Evolutionary conservation across 805 yeast species (phyloP).

Genomic region (Limtongozyma cylindracea): DNA sequence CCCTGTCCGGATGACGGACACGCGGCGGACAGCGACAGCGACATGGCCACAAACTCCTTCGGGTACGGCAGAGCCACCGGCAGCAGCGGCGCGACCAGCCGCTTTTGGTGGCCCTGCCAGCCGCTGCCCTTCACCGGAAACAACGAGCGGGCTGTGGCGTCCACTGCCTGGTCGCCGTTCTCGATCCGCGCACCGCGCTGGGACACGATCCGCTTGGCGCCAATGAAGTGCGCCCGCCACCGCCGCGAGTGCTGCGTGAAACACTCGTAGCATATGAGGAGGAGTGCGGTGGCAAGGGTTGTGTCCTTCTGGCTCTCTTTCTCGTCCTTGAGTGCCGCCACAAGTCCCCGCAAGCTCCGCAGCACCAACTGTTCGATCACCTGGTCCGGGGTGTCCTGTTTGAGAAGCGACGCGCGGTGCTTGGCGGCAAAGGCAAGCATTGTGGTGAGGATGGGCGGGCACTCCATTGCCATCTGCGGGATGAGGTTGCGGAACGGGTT

Average conservation of each 20-base stretch:
- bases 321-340: slow-evolving; percentile 21
- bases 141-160: slow-evolving; percentile 33
- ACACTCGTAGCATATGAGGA: slow-evolving; percentile 30
- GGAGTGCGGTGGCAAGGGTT: slow-evolving; percentile 33
- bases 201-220: too few species aligned
- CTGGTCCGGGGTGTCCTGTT: slow-evolving; percentile 5
- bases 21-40: too few species aligned
- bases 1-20: too few species aligned
- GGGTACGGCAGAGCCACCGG: too few species aligned
- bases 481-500: slow-evolving; percentile 43
- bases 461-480: slow-evolving; percentile 42
- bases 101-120: too few species aligned
- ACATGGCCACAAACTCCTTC: too few species aligned
- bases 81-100: too few species aligned
- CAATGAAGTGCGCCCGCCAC: slow-evolving; percentile 42
- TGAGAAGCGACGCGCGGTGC: slow-evolving; percentile 6
- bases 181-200: too few species aligned
- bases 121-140: slow-evolving; percentile 12
- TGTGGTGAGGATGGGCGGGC: slow-evolving; percentile 28
- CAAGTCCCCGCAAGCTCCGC: slow-evolving; percentile 29
- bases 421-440: slow-evolving; percentile 18
- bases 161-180: too few species aligned
- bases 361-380: slow-evolving; percentile 25
- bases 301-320: slow-evolving; percentile 34
- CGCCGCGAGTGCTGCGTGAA: slow-evolving; percentile 17